Conservation (phyloP, 2,329 filamentous ascomycete genomes). For the Penicillium glabrum region DNA sequence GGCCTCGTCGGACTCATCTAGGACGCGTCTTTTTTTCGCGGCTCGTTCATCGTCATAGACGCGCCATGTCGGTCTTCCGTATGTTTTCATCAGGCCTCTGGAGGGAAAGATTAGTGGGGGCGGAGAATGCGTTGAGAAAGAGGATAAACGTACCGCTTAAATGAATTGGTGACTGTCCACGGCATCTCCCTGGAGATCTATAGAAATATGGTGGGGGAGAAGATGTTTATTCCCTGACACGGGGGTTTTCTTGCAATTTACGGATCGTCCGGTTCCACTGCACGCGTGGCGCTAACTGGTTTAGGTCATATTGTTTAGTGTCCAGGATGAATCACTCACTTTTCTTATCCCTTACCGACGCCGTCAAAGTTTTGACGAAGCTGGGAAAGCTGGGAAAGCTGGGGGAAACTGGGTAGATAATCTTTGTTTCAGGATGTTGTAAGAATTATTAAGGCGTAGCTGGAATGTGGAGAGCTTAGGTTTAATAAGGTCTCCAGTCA, state of each 20-base stretch:
- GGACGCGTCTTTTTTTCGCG: constrained; percentile 48
- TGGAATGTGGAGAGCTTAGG: background rate
- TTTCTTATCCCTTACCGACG: constrained; percentile 14
- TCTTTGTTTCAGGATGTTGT: background rate
- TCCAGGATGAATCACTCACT: background rate
- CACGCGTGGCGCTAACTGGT: constrained; percentile 29
- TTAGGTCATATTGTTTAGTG: constrained; percentile 29
- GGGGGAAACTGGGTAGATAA: background rate
- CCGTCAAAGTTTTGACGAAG: background rate
- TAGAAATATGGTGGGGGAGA: constrained; percentile 3
- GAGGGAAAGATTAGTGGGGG: constrained; percentile 1
- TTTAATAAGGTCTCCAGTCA: background rate
- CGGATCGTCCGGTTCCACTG: constrained; percentile 24
- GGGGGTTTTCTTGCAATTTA: constrained; percentile 18
- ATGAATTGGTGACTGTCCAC: constrained; percentile 53
- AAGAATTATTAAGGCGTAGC: background rate
- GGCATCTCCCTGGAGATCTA: constrained; percentile 41
- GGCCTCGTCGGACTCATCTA: constrained; percentile 41
- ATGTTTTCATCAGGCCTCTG: constrained; percentile 52
- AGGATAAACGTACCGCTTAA: constrained; percentile 43
- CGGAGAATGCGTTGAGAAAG: background rate
- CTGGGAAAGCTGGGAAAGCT: too few species aligned
- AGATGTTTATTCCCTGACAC: constrained; percentile 15
- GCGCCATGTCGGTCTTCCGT: constrained; percentile 49
- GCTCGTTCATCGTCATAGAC: constrained; percentile 48